Evolutionary conservation across 106 monocot genomes (phyloP).

Genomic region (Dendrobium catenatum): DNA sequence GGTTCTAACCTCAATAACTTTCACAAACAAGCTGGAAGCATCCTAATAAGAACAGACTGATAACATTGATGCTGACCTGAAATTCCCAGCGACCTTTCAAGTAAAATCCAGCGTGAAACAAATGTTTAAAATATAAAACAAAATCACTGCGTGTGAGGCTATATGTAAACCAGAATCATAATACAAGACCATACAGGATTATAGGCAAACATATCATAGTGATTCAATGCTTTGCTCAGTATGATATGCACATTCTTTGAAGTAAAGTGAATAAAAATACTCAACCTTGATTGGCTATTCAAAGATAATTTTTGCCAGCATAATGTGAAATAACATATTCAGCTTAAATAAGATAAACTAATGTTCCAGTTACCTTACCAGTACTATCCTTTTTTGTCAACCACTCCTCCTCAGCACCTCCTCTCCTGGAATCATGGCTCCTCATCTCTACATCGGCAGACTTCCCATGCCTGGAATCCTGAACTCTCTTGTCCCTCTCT

Average conservation of each 20-base stretch:
- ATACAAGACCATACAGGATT: background rate
- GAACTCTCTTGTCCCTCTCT: slow-evolving; percentile 26
- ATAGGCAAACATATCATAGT: background rate
- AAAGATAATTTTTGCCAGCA: slow-evolving; percentile 2
- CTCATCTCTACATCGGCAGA: slow-evolving; percentile 9
- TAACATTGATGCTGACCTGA: background rate
- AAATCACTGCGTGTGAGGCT: background rate
- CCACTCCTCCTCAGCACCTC: slow-evolving; percentile 16
- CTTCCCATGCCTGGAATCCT: slow-evolving; percentile 20
- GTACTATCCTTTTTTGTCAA: slow-evolving; percentile 16
- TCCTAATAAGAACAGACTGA: background rate
- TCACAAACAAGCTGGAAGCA: background rate
- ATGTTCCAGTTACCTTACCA: slow-evolving; percentile 20
- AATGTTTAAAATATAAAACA: background rate
- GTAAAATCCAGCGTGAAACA: background rate
- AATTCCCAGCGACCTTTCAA: background rate
- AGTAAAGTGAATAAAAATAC: background rate
- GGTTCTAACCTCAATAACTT: background rate
- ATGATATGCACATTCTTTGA: background rate
- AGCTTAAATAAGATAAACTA: background rate
- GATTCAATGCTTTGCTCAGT: background rate
- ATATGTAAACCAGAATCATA: background rate
- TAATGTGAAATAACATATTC: background rate
- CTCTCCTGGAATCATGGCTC: background rate
- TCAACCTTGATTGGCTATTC: background rate